Conservation (phyloP, 495 filamentous ascomycete genomes). For the Penicilliopsis zonata region DNA sequence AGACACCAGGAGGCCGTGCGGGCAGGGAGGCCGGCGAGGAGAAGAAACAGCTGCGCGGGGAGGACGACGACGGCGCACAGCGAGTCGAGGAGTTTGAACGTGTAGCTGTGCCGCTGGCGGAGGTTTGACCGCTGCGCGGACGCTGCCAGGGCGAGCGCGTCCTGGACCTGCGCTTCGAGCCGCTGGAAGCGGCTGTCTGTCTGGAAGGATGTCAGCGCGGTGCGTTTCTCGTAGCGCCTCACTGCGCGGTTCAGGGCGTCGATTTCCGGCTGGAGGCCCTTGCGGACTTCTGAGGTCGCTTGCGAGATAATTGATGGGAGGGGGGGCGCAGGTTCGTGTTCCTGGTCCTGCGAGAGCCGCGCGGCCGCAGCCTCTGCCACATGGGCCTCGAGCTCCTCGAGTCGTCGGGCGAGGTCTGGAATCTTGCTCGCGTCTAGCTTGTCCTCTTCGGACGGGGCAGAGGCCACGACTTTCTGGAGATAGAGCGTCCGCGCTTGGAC, state of each 20-base stretch:
- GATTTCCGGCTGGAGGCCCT: slow-evolving; percentile 62
- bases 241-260: slow-evolving; percentile 86
- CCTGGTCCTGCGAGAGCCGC: slow-evolving; percentile 10
- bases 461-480: slow-evolving; percentile 62
- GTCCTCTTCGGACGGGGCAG: slow-evolving; percentile 26
- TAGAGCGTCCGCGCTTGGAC: slow-evolving; percentile 69
- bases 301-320: slow-evolving; percentile 24
- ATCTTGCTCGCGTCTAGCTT: slow-evolving; percentile 31
- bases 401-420: slow-evolving; percentile 45
- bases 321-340: neutral
- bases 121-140: slow-evolving; percentile 44
- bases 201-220: slow-evolving; percentile 54
- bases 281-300: slow-evolving; percentile 49
- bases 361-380: slow-evolving; percentile 28
- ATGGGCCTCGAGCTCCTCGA: slow-evolving; percentile 60
- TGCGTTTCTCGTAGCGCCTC: slow-evolving; percentile 86
- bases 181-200: slow-evolving; percentile 62
- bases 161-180: slow-evolving; percentile 57
- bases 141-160: slow-evolving; percentile 69
- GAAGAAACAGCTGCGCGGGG: slow-evolving; percentile 15
- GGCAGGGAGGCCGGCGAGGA: slow-evolving; percentile 14
- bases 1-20: slow-evolving; percentile 11
- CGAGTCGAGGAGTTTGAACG: slow-evolving; percentile 15
- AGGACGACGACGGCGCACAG: slow-evolving; percentile 16
- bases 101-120: slow-evolving; percentile 9